A percentile compares a stretch with the other conserved stretches of the same genome.
These are phyloP conservation scores for Aspergillus olivimuriae DNA, from an alignment of 495 filamentous ascomycete genomes.

Conservation along the genomic window DNA sequence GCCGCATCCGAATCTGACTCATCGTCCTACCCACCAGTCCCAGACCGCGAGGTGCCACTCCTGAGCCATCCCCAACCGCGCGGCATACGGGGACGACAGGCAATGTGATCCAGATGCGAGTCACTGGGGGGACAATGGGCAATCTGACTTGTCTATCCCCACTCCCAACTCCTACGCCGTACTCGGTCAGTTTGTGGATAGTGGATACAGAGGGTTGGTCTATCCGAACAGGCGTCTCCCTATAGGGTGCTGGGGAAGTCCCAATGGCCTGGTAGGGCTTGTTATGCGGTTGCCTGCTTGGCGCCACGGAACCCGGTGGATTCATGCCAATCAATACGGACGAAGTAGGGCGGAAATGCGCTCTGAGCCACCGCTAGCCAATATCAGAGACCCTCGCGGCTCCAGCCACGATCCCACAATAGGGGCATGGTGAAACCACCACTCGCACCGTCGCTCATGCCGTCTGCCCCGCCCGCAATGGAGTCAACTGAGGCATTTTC, in stretches of 20 bases:
- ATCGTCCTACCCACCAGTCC: too few relatives aligned
- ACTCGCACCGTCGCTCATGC: not conserved
- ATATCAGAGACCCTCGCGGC: not conserved
- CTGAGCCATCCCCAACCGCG: too few relatives aligned
- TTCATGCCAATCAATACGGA: not conserved
- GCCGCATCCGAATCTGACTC: slow-evolving; percentile 1
- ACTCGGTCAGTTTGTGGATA: too few relatives aligned
- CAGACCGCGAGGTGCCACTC: too few relatives aligned
- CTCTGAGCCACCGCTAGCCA: too few relatives aligned
- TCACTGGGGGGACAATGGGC: too few relatives aligned
- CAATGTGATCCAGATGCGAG: too few relatives aligned
- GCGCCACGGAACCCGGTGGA: not conserved
- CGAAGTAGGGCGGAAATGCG: not conserved
- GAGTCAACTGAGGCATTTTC: not conserved
- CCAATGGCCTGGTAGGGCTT: not conserved
- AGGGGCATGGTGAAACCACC: not conserved
- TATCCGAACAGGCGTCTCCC: too few relatives aligned
- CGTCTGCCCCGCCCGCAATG: not conserved
- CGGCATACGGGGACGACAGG: too few relatives aligned
- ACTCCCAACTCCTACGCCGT: too few relatives aligned
- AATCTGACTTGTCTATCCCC: too few relatives aligned
- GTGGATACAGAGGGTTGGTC: too few relatives aligned
- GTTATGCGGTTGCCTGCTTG: not conserved
- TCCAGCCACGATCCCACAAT: not conserved
- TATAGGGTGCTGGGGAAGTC: not conserved